phyloP scores from a whole-genome alignment of 2,329 filamentous ascomycete species.

The Knoxdaviesia proteae region DNA sequence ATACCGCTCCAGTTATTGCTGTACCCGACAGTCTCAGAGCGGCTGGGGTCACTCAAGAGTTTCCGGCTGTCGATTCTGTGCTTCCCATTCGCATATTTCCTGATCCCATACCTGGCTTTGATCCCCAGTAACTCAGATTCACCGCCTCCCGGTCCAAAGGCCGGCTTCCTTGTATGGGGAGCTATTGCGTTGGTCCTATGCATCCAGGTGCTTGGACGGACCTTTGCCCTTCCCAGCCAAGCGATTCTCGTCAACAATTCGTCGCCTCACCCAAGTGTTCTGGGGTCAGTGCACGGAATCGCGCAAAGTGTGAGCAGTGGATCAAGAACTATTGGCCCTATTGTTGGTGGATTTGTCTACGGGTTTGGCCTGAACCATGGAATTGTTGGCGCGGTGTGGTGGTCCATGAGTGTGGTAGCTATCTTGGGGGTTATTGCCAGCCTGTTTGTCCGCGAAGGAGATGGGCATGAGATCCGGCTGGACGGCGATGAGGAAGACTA shows the following conservation, averaged over 20 bases:
- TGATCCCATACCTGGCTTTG: conserved; percentile 50
- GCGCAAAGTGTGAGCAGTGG: conserved; percentile 37
- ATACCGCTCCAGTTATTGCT: conserved; percentile 39
- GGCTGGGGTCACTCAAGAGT: conserved; percentile 45
- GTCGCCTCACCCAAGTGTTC: conserved; percentile 23
- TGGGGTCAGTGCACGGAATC: conserved; percentile 26
- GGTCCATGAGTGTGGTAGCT: conserved; percentile 29
- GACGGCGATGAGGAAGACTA: conserved; percentile 34
- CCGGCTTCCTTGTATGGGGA: conserved; percentile 39
- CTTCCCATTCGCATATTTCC: conserved; percentile 49
- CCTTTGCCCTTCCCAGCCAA: conserved; percentile 32
- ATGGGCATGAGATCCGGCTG: conserved; percentile 44
- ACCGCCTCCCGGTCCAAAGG: conserved; percentile 26
- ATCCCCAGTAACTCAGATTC: conserved; percentile 30
- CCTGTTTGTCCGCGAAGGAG: conserved; percentile 34
- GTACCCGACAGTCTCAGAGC: conserved; percentile 46
- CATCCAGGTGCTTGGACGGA: conserved; percentile 45
- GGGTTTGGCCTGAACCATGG: conserved; percentile 35
- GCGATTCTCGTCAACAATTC: conserved; percentile 27
- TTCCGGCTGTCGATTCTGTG: conserved; percentile 49
- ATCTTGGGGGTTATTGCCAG: conserved; percentile 27
- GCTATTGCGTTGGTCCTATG: conserved; percentile 40
- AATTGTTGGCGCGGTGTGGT: conserved; percentile 36
- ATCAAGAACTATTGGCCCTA: conserved; percentile 36
- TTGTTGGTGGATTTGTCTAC: conserved; percentile 38